phyloP scores from a whole-genome alignment of 257 asterid genomes.

The Handroanthus guayacan region DNA sequence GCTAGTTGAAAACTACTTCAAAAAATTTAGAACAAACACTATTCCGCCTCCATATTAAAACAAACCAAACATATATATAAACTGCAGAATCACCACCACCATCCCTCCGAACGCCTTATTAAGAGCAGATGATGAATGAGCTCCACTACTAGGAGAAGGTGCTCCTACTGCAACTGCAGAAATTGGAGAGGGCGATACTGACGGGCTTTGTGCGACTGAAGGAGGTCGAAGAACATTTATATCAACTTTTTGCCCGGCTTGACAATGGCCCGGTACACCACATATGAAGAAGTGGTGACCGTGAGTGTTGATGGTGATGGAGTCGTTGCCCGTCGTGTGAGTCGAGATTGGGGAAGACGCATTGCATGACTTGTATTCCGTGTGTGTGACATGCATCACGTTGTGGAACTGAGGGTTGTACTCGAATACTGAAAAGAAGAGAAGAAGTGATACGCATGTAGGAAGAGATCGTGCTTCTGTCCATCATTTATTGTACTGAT shows the following conservation, averaged over 20 bases:
- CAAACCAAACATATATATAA: constrained; percentile 29
- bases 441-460: background rate
- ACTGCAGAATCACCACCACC: constrained; percentile 33
- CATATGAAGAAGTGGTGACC: constrained; percentile 79
- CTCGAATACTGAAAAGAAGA: constrained; percentile 50
- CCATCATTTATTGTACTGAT: too few species aligned
- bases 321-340: constrained; percentile 79
- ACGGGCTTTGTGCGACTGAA: constrained; percentile 44
- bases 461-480: background rate
- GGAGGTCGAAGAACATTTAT: constrained; percentile 56
- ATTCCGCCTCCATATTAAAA: background rate
- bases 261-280: constrained; percentile 81
- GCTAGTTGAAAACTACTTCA: background rate
- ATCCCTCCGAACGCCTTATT: constrained; percentile 32
- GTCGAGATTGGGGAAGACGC: constrained; percentile 73
- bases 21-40: background rate
- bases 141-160: constrained; percentile 57
- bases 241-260: constrained; percentile 73
- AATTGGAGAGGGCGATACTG: constrained; percentile 38
- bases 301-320: constrained; percentile 53
- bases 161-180: constrained; percentile 43
- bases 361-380: constrained; percentile 70
- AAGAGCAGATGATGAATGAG: constrained; percentile 14
- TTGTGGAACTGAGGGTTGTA: constrained; percentile 81
- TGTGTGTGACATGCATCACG: constrained; percentile 74